A percentile compares a stretch with the other conserved stretches of the same genome.
Conservation (phyloP, 2,329 filamentous ascomycete genomes). For the Colletotrichum navitas region DNA sequence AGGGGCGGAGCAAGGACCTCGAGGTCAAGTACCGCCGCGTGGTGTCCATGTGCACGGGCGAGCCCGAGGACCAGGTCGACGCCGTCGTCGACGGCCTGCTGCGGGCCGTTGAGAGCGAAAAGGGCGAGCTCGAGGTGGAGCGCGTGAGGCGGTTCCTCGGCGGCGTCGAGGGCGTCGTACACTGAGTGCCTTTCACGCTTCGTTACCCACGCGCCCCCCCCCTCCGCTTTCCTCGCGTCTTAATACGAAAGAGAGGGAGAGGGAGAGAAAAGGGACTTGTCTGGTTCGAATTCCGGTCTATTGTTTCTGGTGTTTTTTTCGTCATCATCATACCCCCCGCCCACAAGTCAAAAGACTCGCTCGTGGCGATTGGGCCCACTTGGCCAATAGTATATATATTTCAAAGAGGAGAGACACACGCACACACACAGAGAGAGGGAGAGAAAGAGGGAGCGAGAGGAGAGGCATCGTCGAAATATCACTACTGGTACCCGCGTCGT, state of each 20-base stretch:
- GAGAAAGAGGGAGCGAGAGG: background rate
- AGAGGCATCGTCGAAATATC: conserved; percentile 6
- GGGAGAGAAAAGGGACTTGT: too few relatives aligned
- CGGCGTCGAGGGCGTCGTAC: conserved; percentile 76
- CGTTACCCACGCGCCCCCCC: too few relatives aligned
- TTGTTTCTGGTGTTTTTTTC: conserved; percentile 7
- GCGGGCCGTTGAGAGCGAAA: conserved; percentile 90
- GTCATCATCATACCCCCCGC: conserved; percentile 21
- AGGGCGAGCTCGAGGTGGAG: conserved; percentile 79
- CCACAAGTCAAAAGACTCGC: conserved; percentile 3
- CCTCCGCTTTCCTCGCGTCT: too few relatives aligned
- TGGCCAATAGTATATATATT: conserved; percentile 13
- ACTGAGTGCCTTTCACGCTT: conserved; percentile 45
- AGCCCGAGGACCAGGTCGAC: conserved; percentile 84
- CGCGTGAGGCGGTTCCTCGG: conserved; percentile 83
- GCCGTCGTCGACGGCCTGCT: conserved; percentile 82
- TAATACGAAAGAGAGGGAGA: too few relatives aligned
- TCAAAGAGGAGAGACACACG: background rate
- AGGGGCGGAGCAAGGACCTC: conserved; percentile 83
- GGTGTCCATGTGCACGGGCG: conserved; percentile 86
- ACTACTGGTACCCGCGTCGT: background rate
- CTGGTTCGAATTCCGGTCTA: background rate
- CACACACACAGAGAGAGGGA: background rate
- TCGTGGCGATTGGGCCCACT: background rate
- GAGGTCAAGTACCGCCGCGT: conserved; percentile 91